A percentile compares a stretch with the other conserved stretches of the same genome.
These are phyloP conservation scores for Wickerhamiella sergipiensis DNA, from an alignment of 805 yeast species.

Conservation along the genomic window DNA sequence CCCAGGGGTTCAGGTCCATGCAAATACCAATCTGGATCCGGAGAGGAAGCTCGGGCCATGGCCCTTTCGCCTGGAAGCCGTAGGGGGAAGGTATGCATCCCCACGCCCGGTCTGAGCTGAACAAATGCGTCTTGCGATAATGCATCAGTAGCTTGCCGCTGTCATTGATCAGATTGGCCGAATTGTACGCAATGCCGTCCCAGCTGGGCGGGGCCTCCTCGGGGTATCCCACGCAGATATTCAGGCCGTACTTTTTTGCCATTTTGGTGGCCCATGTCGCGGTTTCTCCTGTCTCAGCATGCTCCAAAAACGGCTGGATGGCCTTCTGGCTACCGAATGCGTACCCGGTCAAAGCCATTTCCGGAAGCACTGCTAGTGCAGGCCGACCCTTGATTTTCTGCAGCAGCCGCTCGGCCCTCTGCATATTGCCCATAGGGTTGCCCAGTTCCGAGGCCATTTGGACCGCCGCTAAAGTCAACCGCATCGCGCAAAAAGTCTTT, in stretches of 20 bases:
- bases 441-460: constrained; percentile 2
- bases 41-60: constrained; percentile 1
- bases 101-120: constrained; percentile 63
- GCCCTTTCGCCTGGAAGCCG: constrained; percentile 30
- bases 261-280: constrained; percentile 43
- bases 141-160: constrained; percentile 45
- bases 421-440: neutral
- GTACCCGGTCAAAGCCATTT: constrained; percentile 74
- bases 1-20: constrained; percentile 85
- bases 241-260: constrained; percentile 40
- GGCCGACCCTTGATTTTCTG: neutral
- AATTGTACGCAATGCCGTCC: constrained; percentile 40
- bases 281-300: constrained; percentile 33
- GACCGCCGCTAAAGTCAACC: neutral
- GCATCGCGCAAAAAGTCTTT: too few species aligned
- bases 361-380: constrained; percentile 58
- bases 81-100: constrained; percentile 57
- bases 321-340: constrained; percentile 38
- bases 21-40: constrained; percentile 35
- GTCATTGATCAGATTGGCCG: constrained; percentile 52
- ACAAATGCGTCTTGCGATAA: constrained; percentile 65
- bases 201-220: constrained; percentile 28
- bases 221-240: constrained; percentile 74
- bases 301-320: constrained; percentile 47
- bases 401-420: constrained; percentile 1